Evolutionary conservation across 257 asterid genomes (phyloP).

Genomic region (Thymus mandschuricus): DNA sequence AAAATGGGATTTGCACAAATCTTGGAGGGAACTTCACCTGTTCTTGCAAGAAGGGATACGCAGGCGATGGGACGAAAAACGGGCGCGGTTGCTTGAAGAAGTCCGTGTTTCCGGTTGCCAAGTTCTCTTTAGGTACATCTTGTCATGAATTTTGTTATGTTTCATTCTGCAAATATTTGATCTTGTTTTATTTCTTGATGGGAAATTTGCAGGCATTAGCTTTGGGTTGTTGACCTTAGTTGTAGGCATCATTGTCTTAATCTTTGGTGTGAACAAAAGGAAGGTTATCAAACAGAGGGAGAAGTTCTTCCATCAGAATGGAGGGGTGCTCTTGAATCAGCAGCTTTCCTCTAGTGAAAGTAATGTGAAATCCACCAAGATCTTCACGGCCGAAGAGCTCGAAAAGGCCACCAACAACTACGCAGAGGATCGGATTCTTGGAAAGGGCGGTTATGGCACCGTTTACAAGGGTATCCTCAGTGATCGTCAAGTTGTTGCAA

Average conservation of each 20-base stretch:
- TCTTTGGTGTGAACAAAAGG: constrained; percentile 32
- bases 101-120: constrained; percentile 46
- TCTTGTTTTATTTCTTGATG: background rate
- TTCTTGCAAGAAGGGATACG: constrained; percentile 54
- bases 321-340: constrained; percentile 44
- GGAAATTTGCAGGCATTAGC: constrained; percentile 33
- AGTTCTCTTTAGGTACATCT: constrained; percentile 51
- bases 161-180: too few relatives aligned
- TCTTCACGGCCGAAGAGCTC: constrained; percentile 47
- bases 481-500: constrained; percentile 47
- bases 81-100: constrained; percentile 53
- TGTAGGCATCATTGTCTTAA: constrained; percentile 28
- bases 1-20: constrained; percentile 46
- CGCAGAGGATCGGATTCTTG: constrained; percentile 52
- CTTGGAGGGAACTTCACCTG: constrained; percentile 43
- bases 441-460: constrained; percentile 60
- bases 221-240: constrained; percentile 38
- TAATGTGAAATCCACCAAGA: constrained; percentile 30
- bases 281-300: constrained; percentile 40
- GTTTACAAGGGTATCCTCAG: constrained; percentile 58
- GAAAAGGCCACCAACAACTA: constrained; percentile 50
- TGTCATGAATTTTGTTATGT: too few relatives aligned
- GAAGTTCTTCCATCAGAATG: constrained; percentile 47
- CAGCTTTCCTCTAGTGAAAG: constrained; percentile 41
- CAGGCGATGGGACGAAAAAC: constrained; percentile 44